Evolutionary conservation across 2,329 filamentous ascomycete genomes (phyloP), one percentile per base, ranked within the genome.

Genomic region (Hyphodiscus sp.): DNA sequence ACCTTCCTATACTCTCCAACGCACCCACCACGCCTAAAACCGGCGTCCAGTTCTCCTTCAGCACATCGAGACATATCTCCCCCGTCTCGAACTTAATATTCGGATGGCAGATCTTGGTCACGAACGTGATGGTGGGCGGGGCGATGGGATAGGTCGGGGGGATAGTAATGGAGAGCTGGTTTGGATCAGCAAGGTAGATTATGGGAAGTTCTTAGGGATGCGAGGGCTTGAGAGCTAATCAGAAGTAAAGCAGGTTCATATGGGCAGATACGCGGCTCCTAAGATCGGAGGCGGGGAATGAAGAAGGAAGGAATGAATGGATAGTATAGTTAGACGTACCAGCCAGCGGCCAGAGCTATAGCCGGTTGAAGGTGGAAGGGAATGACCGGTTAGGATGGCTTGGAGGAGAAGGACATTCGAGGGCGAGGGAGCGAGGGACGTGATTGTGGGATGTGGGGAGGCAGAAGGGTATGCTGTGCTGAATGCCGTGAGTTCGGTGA

Each of bases 11-110:
- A 46, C 83, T 83, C 63, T 87, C 85, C 65, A 92, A 74, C 57
- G 85, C 87, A 65, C 86, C 81, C 38, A 86, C 79, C 19, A 97
- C 79, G 42, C 86, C 91, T 70, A 96, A 94, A 18, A 89, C 84
- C 1, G 91, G 89, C 55, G 88, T 87, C 92, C 92, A 97, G 18
- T 80, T 79, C 52, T 85, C 79, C 66, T 80, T 79, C 55, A 99
- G 77, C 58, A 97, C 78, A 67, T 96, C 94, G 26, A 97, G 82
- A 70, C 94, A 99, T 67, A 99, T 94, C 72, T 96, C 91, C 62
- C 94, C 94, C 2, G 83, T 91, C 62, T 76, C 74, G 68, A 82
- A 83, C 57, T 79, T 74, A 45, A 87, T 83, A 71, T 96, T 96
- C 47, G 91, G 85, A 74, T 96, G 91, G 65, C 89, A 87, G 61